Conservation (phyloP, 208 protist species). For the Dictyostelium gargantuum region DNA sequence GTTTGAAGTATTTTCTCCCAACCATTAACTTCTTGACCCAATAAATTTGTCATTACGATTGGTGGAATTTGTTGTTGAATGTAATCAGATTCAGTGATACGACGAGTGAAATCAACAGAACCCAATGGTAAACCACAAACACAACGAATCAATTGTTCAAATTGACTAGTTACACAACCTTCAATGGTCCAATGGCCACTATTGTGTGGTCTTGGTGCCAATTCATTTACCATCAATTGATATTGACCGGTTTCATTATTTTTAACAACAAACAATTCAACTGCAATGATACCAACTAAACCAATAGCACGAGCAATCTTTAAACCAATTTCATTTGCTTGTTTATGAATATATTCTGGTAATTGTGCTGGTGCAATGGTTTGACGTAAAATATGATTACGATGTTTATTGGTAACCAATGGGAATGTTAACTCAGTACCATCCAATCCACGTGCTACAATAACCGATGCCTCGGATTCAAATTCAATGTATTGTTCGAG, state of each 20-base stretch:
- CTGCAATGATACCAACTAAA: slow-evolving; percentile 62
- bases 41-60: slow-evolving; percentile 84
- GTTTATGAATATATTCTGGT: slow-evolving; percentile 4
- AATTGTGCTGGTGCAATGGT: slow-evolving; percentile 59
- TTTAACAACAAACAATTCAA: slow-evolving; percentile 62
- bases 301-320: slow-evolving; percentile 53
- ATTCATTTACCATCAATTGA: slow-evolving; percentile 85
- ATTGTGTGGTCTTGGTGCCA: slow-evolving; percentile 88
- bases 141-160: slow-evolving; percentile 86
- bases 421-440: slow-evolving; percentile 76
- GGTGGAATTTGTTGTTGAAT: slow-evolving; percentile 19
- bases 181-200: slow-evolving; percentile 75
- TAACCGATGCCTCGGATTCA: slow-evolving; percentile 77
- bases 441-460: slow-evolving; percentile 81
- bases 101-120: slow-evolving; percentile 46
- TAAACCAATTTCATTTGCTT: slow-evolving; percentile 43
- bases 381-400: slow-evolving; percentile 69
- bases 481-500: slow-evolving; percentile 61
- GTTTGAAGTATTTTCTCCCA: slow-evolving; percentile 18
- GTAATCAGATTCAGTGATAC: not conserved
- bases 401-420: slow-evolving; percentile 70
- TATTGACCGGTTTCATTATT: not conserved
- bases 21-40: slow-evolving; percentile 75
- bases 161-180: slow-evolving; percentile 84
- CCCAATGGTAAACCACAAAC: slow-evolving; percentile 82